Evolutionary conservation across 2,329 filamentous ascomycete species (phyloP), one percentile per base, ranked within the genome.

Genomic region (Xylaria sp.): DNA sequence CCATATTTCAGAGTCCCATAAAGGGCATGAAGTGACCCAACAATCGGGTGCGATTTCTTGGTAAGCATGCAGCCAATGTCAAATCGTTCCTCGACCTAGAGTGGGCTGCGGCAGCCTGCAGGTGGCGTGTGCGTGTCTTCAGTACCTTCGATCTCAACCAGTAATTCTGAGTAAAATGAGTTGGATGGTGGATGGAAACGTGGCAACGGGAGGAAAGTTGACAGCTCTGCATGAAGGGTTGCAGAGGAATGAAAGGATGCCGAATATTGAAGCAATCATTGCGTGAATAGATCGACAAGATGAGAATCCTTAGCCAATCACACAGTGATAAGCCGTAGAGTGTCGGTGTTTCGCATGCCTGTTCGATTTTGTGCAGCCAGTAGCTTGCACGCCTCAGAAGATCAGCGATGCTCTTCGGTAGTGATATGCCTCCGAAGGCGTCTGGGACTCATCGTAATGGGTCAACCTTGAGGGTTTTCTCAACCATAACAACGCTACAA

Each of bases 301-400:
- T 59, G 31, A 53, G n/a, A 28, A 11, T 11, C 23, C 6, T n/a
- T 7, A 15, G 60, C 67, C 57, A 67, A 68, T 70, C 58, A 68
- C 31, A 11, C 53, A 51, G 23, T 20, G 31, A 62, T 59, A 53
- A 65, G 54, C 36, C 33, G 46, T 59, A 42, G 54, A 42, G 40
- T 60, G 23, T 46, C 15, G 28, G 40, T 46, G 65, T 61, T 59
- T 57, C 54, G 48, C 48, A 68, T 66, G 54, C 49, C 44, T 63
- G 62, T 49, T 70, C 33, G 65, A 68, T 56, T 59, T 67, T 48
- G 53, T 68, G 65, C 65, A 65, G 68, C 46, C 56, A 60, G 63
- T 58, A 13, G 31, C 65, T 51, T 63, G 61, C 65, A 67, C 64
- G 58, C 36, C 33, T 62, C 38, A 54, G 40, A 44, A 49, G 58